These are phyloP conservation scores for Ananas comosus DNA, from an alignment of 176 grass and related monocot species.

Conservation along the genomic window DNA sequence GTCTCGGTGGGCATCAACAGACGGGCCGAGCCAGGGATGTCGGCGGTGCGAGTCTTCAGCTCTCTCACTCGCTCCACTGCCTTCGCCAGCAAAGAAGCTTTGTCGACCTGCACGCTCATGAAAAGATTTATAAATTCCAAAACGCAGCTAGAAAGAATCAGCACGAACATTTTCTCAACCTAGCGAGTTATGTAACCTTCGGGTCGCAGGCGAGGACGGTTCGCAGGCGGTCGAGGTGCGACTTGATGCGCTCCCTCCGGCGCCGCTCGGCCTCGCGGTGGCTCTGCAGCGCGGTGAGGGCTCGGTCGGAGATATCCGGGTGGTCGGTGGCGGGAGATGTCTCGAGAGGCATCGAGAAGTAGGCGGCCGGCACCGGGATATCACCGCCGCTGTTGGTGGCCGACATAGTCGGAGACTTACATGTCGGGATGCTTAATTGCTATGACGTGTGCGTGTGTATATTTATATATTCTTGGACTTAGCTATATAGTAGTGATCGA, in stretches of 20 bases:
- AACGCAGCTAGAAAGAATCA: background rate
- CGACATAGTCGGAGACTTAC: too few species aligned
- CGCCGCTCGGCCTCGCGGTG: slow-evolving; percentile 96
- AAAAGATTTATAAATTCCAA: slow-evolving; percentile 4
- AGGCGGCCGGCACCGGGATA: background rate
- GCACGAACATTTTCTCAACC: background rate
- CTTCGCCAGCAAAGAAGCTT: slow-evolving; percentile 93
- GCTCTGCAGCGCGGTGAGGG: slow-evolving; percentile 61
- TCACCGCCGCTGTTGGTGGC: too few species aligned
- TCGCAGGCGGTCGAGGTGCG: slow-evolving; percentile 82
- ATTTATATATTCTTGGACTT: too few species aligned
- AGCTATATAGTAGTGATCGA: too few species aligned
- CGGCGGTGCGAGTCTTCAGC: slow-evolving; percentile 87
- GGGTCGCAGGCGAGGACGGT: slow-evolving; percentile 84
- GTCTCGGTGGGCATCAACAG: slow-evolving; percentile 73
- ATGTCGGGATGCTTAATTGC: too few species aligned
- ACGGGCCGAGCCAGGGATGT: slow-evolving; percentile 59
- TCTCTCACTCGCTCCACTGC: slow-evolving; percentile 97
- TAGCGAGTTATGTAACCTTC: slow-evolving; percentile 45
- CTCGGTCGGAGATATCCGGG: slow-evolving; percentile 45
- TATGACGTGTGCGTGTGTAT: too few species aligned
- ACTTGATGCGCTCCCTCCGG: slow-evolving; percentile 94
- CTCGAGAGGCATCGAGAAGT: background rate
- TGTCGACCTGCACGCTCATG: slow-evolving; percentile 60
- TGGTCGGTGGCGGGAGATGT: background rate